Evolutionary conservation across 805 yeast species (phyloP), one percentile per base, ranked within the genome.

Genomic region (Hyphopichia homilentoma): DNA sequence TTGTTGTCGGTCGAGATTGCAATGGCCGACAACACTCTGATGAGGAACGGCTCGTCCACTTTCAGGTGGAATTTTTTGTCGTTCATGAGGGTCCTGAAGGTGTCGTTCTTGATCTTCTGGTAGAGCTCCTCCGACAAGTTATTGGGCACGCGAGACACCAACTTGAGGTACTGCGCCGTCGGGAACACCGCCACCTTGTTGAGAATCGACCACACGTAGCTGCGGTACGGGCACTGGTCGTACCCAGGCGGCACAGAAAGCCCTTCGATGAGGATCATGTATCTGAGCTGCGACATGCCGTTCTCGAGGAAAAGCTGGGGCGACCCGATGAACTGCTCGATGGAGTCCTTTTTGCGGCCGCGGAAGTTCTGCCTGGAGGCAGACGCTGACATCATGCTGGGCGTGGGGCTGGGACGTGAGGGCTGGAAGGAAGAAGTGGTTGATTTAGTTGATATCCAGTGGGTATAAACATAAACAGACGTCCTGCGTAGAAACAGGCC

Each of bases 1-100:
- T 49, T 50, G 32, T 28, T 50, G 36, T 26, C 30, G 7, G 52
- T 38, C 13, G 71, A 57, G 54, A 77, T 58, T 3, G 94, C 94
- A 49, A 77, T 73, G n/a, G 84, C 79, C 20, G 84, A 81, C 16
- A 88, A 65, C 3, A 87, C 61, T 27, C 96, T 59, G 7, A 81
- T 70, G 26, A 88, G 57, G 1, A 84, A 60, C 3, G 73, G 77
- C 47, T 86, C 95, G n/a, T 76, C 56, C 2, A 87, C 95, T 34
- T 70, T 72, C 29, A 60, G 58, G 36, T 75, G 78, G 59, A 87
- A 88, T 11, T 56, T 52, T 16, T 65, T 60, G 50, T 88, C 95
- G 22, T 85, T 81, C 55, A 84, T 81, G 43, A 88, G 68, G 0
- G 96, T 88, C 36, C 96, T 62, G 45, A 86, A 86, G 1, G 95